Conservation (phyloP, 495 filamentous ascomycete genomes). For the Penicillium paxilli region DNA sequence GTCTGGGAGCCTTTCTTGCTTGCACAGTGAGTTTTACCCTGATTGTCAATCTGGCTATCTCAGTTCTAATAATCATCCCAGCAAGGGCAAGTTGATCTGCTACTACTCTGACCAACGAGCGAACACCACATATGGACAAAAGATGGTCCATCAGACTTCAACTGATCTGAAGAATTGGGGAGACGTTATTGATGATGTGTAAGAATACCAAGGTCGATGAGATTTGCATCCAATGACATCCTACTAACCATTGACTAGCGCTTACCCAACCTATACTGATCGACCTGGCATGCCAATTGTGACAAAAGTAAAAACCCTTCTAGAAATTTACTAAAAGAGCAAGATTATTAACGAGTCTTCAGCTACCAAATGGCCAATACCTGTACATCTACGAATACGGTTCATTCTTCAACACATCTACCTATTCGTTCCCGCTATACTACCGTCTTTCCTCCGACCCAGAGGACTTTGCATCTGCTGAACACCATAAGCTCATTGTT, state of each 20-base stretch:
- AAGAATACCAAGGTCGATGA: conserved; percentile 11
- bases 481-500: conserved; percentile 42
- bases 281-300: conserved; percentile 69
- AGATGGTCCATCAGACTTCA: conserved; percentile 61
- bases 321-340: not conserved
- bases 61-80: conserved; percentile 12
- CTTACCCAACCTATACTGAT: conserved; percentile 56
- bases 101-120: conserved; percentile 70
- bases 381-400: conserved; percentile 66
- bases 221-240: not conserved
- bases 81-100: conserved; percentile 56
- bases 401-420: conserved; percentile 43
- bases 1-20: conserved; percentile 73
- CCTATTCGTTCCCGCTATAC: conserved; percentile 58
- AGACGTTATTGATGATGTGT: conserved; percentile 60
- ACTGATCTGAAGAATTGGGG: conserved; percentile 60
- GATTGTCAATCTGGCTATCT: not conserved
- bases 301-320: conserved; percentile 26
- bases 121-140: conserved; percentile 64
- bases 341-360: not conserved
- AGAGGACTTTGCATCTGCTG: conserved; percentile 46
- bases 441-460: conserved; percentile 54
- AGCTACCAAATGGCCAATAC: conserved; percentile 60
- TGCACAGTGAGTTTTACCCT: conserved; percentile 31
- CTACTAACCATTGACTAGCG: conserved; percentile 19